Base-by-base conservation (phyloP, 2,329 filamentous ascomycete species). In the Xylaria arbuscula region DNA sequence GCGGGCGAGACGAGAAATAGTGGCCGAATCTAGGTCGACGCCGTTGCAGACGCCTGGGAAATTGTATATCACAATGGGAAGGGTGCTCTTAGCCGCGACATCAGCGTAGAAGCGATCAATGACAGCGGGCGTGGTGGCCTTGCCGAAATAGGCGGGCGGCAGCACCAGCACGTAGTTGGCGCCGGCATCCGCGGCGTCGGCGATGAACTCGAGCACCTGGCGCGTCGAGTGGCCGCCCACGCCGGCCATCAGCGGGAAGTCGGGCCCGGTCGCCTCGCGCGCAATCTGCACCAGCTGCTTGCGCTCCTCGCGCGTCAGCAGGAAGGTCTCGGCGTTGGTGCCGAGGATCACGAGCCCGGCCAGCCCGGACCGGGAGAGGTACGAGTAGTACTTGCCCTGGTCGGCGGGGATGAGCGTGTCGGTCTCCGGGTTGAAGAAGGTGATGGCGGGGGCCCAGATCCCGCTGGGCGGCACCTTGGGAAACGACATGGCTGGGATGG, bases 11-110 rank as follows among this genome's bases (percentile, higher is more conserved):
- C 78, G 78, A 1, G 85, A 81, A 55, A 92, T 88, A 0, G 84
- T 84, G 58, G 88, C 89, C 1, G 88, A 90, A 77, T 91, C 89
- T 28, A 92, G 81, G 76, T 92, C 90, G 2, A 92, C 81, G 28
- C 90, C 90, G 70, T 90, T 90, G 74, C 87, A 90, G 22, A 92
- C 89, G 13, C 82, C 88, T 0, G 90, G 90, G 79, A 92, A 92
- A 78, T 92, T 91, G 79, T 91, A 91, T 15, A 92, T 79, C 48
- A 92, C 83, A 38, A 91, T 81, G 0, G 89, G 89, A 2, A 92
- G 77, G 1, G 83, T 79, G 1, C 82, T 83, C 58, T 81, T 78
- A n/a, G 78, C 77, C 0, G 88, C 86, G 3, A 91, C 81, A 36
- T 90, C 85, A 55, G 79, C 79, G 73, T 85, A 91, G 81, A 91